Evolutionary conservation across 371 early-diverging fungal genomes (phyloP).

Genomic region (Mortierella sp.): DNA sequence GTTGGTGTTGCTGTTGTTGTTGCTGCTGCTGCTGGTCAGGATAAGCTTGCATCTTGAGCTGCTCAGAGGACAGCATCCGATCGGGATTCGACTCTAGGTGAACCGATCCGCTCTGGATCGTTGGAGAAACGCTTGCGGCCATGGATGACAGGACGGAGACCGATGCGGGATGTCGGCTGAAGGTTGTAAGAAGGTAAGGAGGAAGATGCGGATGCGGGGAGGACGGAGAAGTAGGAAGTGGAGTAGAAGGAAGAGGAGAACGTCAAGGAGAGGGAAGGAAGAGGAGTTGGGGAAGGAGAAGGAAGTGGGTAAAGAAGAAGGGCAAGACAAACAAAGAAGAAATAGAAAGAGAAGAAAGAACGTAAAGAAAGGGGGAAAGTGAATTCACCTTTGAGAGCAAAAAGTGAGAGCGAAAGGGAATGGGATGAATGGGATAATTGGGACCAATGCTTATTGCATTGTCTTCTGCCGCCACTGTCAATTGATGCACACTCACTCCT

Average conservation of each 20-base stretch:
- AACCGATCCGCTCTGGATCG: conserved; percentile 19
- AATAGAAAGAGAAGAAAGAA: not conserved
- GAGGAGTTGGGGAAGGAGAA: not conserved
- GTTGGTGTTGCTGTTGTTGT: conserved; percentile 10
- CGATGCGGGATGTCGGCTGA: not conserved
- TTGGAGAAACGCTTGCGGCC: conserved; percentile 48
- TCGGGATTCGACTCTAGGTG: conserved; percentile 12
- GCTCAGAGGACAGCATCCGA: conserved; percentile 9
- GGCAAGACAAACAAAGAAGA: not conserved
- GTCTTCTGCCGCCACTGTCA: no score
- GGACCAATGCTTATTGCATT: no score
- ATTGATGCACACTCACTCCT: not conserved
- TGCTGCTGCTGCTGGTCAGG: conserved; percentile 12
- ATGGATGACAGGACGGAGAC: conserved; percentile 13
- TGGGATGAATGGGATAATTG: not conserved
- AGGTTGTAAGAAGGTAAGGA: not conserved
- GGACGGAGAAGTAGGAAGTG: not conserved
- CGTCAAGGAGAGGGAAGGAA: not conserved
- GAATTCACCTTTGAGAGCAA: conserved; percentile 4
- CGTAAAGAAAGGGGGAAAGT: not conserved
- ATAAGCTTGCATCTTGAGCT: not conserved
- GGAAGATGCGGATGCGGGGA: not conserved
- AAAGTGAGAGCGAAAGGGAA: conserved; percentile 12
- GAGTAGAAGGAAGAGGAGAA: not conserved
- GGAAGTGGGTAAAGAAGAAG: conserved; percentile 7